phyloP scores from a whole-genome alignment of 441 rosid genomes.

The Erysimum pusillum region DNA sequence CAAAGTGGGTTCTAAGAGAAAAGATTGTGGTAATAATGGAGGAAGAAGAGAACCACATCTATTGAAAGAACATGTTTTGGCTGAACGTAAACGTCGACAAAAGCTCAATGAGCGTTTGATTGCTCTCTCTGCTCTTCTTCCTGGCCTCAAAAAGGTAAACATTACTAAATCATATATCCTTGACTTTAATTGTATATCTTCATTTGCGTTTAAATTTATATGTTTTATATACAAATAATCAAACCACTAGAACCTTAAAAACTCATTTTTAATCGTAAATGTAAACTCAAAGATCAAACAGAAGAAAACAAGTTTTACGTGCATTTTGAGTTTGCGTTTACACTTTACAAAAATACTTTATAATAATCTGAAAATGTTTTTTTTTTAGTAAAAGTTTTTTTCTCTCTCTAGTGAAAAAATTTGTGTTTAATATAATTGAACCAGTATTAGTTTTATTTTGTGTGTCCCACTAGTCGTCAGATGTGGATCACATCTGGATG shows the following conservation, averaged over 20 bases:
- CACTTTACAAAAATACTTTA: background rate
- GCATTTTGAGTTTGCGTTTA: background rate
- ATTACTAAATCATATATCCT: background rate
- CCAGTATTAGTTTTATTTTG: too few relatives aligned
- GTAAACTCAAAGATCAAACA: background rate
- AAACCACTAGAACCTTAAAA: background rate
- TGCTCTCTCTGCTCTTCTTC: constrained; percentile 52
- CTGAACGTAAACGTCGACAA: constrained; percentile 50
- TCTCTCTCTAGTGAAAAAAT: background rate
- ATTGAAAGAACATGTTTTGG: constrained; percentile 49
- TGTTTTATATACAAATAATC: background rate
- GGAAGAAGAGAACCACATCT: constrained; percentile 46
- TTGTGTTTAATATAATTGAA: background rate
- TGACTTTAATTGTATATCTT: background rate
- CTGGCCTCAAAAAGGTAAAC: constrained; percentile 49
- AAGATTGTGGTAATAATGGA: constrained; percentile 28
- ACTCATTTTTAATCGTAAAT: background rate
- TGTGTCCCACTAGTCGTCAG: too few relatives aligned
- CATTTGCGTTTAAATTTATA: background rate
- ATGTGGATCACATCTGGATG: background rate
- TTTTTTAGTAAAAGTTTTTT: background rate
- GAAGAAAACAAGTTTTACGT: background rate
- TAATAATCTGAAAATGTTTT: background rate
- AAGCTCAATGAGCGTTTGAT: constrained; percentile 50
- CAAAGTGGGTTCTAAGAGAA: constrained; percentile 22